Evolutionary conservation across 495 filamentous ascomycete genomes (phyloP).

Genomic region (Penicillium diatomitis): DNA sequence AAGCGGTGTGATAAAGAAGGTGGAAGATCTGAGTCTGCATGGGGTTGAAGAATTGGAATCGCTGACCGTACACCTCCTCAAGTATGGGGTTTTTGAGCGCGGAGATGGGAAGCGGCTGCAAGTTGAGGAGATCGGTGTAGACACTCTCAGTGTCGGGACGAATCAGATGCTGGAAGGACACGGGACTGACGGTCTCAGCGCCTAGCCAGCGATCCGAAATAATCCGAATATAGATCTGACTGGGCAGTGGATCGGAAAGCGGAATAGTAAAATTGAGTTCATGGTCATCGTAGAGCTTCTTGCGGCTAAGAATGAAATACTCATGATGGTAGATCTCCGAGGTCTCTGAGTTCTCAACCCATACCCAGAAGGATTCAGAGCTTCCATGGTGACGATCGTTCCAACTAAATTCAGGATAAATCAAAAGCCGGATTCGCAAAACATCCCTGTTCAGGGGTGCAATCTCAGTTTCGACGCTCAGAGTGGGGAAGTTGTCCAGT

Average conservation of each 20-base stretch:
- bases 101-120: slow-evolving; percentile 82
- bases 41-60: slow-evolving; percentile 95
- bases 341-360: slow-evolving; percentile 98
- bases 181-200: slow-evolving; percentile 87
- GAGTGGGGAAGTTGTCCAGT: slow-evolving; percentile 82
- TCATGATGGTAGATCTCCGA: slow-evolving; percentile 98
- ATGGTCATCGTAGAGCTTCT: slow-evolving; percentile 86
- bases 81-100: slow-evolving; percentile 81
- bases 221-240: slow-evolving; percentile 90
- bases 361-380: slow-evolving; percentile 95
- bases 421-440: slow-evolving; percentile 70
- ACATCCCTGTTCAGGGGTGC: slow-evolving; percentile 94
- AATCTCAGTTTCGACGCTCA: slow-evolving; percentile 86
- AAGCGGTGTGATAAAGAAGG: slow-evolving; percentile 78
- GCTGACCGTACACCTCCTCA: slow-evolving; percentile 77
- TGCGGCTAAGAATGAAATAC: slow-evolving; percentile 83
- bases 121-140: slow-evolving; percentile 85
- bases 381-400: slow-evolving; percentile 91
- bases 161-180: slow-evolving; percentile 97
- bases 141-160: slow-evolving; percentile 94
- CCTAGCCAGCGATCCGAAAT: slow-evolving; percentile 95
- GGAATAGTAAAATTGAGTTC: slow-evolving; percentile 98
- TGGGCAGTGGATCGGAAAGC: slow-evolving; percentile 80
- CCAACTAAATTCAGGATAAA: slow-evolving; percentile 90
- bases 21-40: slow-evolving; percentile 99